Conservation (phyloP, 2,329 filamentous ascomycete species). For the Rhinocladiella similis region DNA sequence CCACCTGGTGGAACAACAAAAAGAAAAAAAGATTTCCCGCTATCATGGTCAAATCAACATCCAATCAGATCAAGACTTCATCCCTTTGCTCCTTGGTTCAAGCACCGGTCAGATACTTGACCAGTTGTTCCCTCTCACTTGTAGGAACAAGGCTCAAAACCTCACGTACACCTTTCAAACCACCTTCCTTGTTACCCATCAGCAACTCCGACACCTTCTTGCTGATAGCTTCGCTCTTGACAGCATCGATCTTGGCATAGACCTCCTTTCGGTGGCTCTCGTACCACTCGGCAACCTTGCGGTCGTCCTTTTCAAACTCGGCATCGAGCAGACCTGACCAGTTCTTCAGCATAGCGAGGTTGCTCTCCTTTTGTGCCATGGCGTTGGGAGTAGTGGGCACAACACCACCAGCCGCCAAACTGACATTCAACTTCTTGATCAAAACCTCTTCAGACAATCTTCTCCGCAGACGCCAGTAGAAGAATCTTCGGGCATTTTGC, state of each 20-base stretch:
- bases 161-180: conserved; percentile 82
- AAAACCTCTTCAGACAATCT: conserved; percentile 97
- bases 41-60: neutral
- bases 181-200: conserved; percentile 65
- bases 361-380: conserved; percentile 59
- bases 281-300: conserved; percentile 88
- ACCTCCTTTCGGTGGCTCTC: conserved; percentile 88
- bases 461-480: conserved; percentile 98
- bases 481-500: conserved; percentile 90
- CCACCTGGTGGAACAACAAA: too few species aligned
- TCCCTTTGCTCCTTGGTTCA: neutral
- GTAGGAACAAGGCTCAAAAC: conserved; percentile 84
- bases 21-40: neutral
- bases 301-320: conserved; percentile 76
- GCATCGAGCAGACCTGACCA: conserved; percentile 71
- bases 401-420: conserved; percentile 34
- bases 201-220: conserved; percentile 69
- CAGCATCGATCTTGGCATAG: conserved; percentile 76
- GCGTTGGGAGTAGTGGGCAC: conserved; percentile 39
- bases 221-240: conserved; percentile 74
- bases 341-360: conserved; percentile 74
- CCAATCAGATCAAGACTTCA: neutral
- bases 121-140: conserved; percentile 80
- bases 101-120: conserved; percentile 52
- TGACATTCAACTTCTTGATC: conserved; percentile 76